Evolutionary conservation across 805 yeast genomes (phyloP), one percentile per base, ranked within the genome.

Genomic region (Hanseniaspora taiwanica): DNA sequence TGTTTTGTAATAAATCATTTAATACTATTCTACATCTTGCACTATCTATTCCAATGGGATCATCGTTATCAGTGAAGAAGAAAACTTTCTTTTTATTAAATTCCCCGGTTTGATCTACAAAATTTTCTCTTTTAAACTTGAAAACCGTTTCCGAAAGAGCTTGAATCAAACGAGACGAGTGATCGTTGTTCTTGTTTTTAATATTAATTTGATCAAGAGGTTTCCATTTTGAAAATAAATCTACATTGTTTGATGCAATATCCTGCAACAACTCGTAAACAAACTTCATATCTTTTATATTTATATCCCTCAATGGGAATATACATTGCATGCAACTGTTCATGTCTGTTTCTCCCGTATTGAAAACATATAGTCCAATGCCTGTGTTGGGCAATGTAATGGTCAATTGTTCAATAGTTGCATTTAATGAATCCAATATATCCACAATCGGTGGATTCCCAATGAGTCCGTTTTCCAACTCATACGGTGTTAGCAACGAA

Each of bases 31-130:
- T 69, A 19, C 83, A 60, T 5, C 72, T 61, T 36, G 63, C 64
- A 48, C 68, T 69, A 3, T 65, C 59, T 6, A 62, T 61, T 40
- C 65, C 64, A 46, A 61, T 69, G 0, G 96, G 96, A 36, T 58
- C 59, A 48, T 81, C 91, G 53, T 79, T 76, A 53, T 78, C 81
- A 0, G 95, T 83, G 51, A 86, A 73, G 52, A 85, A 60, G 46
- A 84, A 70, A 3, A 83, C 59, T 49, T 80, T 76, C 47, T 71
- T 73, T 35, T 67, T 68, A 38, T 73, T 72, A 54, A 68, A 78
- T 19, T 55, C 53, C 39, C 60, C 63, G 32, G 9, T 18, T 33
- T 33, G n/a, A n/a, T n/a, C 23, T 18, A 19, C 19, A 21, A 19
- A 18, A 12, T 18, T 18, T 19, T 19, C 21, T 19, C 12, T 19